These are phyloP conservation scores for Aspergillus bridgeri DNA, from an alignment of 495 filamentous ascomycete species.

Conservation along the genomic window DNA sequence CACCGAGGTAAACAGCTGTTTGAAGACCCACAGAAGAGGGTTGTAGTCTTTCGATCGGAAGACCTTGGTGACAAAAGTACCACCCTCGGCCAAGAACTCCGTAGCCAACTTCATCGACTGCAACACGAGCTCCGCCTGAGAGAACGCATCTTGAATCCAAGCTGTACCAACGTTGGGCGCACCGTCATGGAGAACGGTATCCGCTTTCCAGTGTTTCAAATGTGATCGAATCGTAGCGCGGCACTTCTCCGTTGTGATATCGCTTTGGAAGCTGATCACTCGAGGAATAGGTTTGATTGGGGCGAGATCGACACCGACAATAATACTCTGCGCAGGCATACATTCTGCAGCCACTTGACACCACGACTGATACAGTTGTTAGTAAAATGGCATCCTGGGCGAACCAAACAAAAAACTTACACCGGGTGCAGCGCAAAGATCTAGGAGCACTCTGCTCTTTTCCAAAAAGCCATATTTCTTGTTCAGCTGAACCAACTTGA, in stretches of 20 bases:
- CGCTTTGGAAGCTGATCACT: slow-evolving; percentile 92
- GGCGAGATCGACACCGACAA: slow-evolving; percentile 90
- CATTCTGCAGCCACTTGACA: slow-evolving; percentile 96
- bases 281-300: slow-evolving; percentile 95
- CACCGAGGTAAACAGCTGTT: slow-evolving; percentile 90
- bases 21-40: slow-evolving; percentile 93
- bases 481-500: slow-evolving; percentile 98
- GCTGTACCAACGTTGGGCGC: slow-evolving; percentile 97
- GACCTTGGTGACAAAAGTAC: slow-evolving; percentile 95
- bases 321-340: slow-evolving; percentile 86
- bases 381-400: slow-evolving; percentile 15
- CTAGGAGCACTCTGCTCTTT: slow-evolving; percentile 90
- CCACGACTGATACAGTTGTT: slow-evolving; percentile 66
- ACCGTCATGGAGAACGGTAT: slow-evolving; percentile 96
- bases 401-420: slow-evolving; percentile 47
- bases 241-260: slow-evolving; percentile 98
- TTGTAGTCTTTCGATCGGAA: slow-evolving; percentile 99
- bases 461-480: slow-evolving; percentile 98
- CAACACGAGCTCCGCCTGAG: slow-evolving; percentile 90
- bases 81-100: slow-evolving; percentile 85
- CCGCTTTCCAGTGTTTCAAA: slow-evolving; percentile 95
- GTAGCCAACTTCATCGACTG: slow-evolving; percentile 91
- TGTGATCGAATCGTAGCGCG: slow-evolving; percentile 86
- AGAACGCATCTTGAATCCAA: slow-evolving; percentile 98
- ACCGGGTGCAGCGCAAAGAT: slow-evolving; percentile 96